A percentile compares a stretch with the other conserved stretches of the same genome.
Conservation (phyloP, 805 yeast species). For the Metschnikowia santaceciliae region DNA sequence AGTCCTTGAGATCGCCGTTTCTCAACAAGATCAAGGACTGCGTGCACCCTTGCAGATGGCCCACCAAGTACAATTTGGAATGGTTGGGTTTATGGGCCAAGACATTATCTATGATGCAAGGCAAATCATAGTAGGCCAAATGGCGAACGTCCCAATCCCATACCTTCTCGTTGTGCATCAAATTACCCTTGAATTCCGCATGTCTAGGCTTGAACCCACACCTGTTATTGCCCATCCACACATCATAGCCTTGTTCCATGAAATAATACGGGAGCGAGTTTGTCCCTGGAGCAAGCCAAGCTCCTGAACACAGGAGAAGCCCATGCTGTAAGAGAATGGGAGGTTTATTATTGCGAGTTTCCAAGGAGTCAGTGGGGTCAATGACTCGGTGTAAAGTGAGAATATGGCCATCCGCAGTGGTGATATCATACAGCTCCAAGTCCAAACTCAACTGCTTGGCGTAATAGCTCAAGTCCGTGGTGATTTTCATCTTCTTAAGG, state of each 20-base stretch:
- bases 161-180: constrained; percentile 47
- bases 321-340: constrained; percentile 87
- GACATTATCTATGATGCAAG: constrained; percentile 65
- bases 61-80: constrained; percentile 56
- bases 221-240: constrained; percentile 89
- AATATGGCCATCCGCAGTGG: constrained; percentile 77
- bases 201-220: constrained; percentile 81
- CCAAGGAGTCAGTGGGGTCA: constrained; percentile 40
- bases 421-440: constrained; percentile 53
- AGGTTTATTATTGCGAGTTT: constrained; percentile 30
- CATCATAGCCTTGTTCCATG: constrained; percentile 62
- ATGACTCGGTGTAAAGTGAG: constrained; percentile 62
- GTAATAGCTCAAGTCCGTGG: constrained; percentile 60
- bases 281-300: constrained; percentile 78
- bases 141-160: constrained; percentile 96
- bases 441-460: constrained; percentile 57
- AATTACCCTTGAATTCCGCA: constrained; percentile 27
- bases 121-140: constrained; percentile 74
- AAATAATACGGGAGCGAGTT: constrained; percentile 66
- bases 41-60: constrained; percentile 94
- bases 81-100: constrained; percentile 37
- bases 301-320: constrained; percentile 78
- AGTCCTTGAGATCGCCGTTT: constrained; percentile 24
- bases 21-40: constrained; percentile 73
- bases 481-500: constrained; percentile 28